Percentiles rank a stretch among this genome's conserved stretches.
phyloP scores from a whole-genome alignment of 1,284 basidiomycete genomes.

The Ceratobasidium theobromae region DNA sequence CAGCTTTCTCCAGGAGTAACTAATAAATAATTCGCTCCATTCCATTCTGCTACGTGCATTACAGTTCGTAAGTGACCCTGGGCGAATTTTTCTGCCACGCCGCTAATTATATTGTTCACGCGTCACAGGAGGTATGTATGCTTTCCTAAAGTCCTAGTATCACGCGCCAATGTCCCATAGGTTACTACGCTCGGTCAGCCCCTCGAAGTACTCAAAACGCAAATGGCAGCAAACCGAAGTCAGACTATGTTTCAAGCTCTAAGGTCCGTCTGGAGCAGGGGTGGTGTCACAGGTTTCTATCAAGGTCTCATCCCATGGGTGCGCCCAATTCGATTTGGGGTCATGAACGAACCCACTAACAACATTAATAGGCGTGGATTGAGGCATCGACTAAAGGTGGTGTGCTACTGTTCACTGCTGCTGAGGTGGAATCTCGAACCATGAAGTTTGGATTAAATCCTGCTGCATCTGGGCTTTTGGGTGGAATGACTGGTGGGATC shows the following conservation, averaged over 20 bases:
- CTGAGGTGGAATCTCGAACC: conserved; percentile 84
- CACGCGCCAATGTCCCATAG: conserved; percentile 44
- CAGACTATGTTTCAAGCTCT: conserved; percentile 90
- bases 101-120: conserved; percentile 24
- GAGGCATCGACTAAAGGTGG: conserved; percentile 99
- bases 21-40: neutral
- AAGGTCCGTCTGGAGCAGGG: conserved; percentile 86
- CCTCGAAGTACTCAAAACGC: conserved; percentile 97
- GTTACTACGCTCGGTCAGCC: conserved; percentile 99
- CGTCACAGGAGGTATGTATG: conserved; percentile 51
- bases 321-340: too few relatives aligned
- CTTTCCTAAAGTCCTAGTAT: neutral
- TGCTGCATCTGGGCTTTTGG: conserved; percentile 83
- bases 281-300: conserved; percentile 90
- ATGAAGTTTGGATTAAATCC: conserved; percentile 71
- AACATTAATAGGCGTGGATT: conserved; percentile 85
- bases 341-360: conserved; percentile 37
- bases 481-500: conserved; percentile 97
- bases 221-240: conserved; percentile 93
- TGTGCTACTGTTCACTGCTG: conserved; percentile 93
- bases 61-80: conserved; percentile 35
- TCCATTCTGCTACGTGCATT: neutral
- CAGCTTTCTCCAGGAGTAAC: neutral
- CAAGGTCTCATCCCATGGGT: conserved; percentile 99
- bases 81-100: neutral